Conservation (phyloP, 208 protist species). For the Leishmania guyanensis region DNA sequence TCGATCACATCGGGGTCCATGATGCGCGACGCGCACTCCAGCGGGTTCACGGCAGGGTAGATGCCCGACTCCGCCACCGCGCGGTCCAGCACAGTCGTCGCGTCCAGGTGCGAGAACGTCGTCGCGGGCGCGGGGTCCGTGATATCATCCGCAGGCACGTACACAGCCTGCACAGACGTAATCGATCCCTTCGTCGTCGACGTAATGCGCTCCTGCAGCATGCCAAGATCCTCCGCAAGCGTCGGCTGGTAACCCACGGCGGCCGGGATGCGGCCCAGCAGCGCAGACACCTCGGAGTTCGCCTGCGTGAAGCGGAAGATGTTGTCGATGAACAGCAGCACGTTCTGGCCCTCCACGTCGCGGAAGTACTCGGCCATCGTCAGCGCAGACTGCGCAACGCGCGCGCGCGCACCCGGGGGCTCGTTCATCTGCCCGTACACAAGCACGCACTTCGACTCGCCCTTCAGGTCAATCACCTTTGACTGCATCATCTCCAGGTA, state of each 20-base stretch:
- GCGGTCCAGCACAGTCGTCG: constrained; percentile 98
- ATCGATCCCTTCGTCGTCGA: constrained; percentile 97
- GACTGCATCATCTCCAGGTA: constrained; percentile 99
- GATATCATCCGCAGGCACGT: constrained; percentile 99
- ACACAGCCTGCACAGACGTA: constrained; percentile 97
- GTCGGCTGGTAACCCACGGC: constrained; percentile 99
- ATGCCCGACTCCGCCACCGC: constrained; percentile 97
- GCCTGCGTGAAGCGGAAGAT: constrained; percentile 99
- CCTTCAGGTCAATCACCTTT: constrained; percentile 93
- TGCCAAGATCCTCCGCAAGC: constrained; percentile 97
- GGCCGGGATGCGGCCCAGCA: constrained; percentile 98
- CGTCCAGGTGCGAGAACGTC: constrained; percentile 98
- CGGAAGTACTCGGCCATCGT: constrained; percentile 99
- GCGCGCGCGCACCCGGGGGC: constrained; percentile 97
- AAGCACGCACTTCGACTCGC: constrained; percentile 97
- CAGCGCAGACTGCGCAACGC: constrained; percentile 97
- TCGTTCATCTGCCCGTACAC: constrained; percentile 99
- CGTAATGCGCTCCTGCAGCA: constrained; percentile 98
- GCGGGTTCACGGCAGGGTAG: constrained; percentile 98
- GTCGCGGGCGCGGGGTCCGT: constrained; percentile 98
- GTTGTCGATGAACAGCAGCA: constrained; percentile 99
- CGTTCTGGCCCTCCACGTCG: constrained; percentile 98
- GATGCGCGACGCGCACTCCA: constrained; percentile 98
- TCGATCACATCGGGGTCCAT: constrained; percentile 96
- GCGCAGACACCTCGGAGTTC: constrained; percentile 98